These are phyloP conservation scores for Hypomontagnella submonticulosa DNA, from an alignment of 495 filamentous ascomycete genomes.

Conservation along the genomic window DNA sequence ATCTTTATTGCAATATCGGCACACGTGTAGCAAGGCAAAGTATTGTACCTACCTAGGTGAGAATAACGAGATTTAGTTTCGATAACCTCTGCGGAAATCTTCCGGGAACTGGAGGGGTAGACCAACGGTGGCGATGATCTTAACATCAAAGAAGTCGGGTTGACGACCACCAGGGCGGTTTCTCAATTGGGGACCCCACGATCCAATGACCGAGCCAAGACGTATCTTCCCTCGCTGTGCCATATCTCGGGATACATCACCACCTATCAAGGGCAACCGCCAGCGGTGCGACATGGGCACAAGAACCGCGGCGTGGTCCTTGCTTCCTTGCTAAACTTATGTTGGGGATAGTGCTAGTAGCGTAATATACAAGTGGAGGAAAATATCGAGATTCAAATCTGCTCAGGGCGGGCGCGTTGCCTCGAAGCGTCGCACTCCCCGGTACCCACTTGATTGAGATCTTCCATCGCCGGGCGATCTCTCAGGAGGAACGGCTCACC, in stretches of 20 bases:
- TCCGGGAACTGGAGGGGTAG: conserved; percentile 40
- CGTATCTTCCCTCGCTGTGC: conserved; percentile 22
- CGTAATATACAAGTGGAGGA: conserved; percentile 30
- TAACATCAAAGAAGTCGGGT: conserved; percentile 35
- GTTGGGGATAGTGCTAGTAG: conserved; percentile 25
- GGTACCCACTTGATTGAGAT: conserved; percentile 45
- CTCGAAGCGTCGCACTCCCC: conserved; percentile 19
- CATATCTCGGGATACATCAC: conserved; percentile 28
- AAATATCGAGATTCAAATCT: conserved; percentile 40
- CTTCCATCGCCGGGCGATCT: conserved; percentile 42
- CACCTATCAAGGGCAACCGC: conserved; percentile 23
- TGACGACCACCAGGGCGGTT: conserved; percentile 11
- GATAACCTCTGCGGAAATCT: conserved; percentile 26
- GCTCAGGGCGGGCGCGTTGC: conserved; percentile 7
- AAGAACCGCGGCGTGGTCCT: conserved; percentile 25
- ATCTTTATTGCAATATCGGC: conserved; percentile 12
- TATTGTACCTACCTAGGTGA: too few species aligned
- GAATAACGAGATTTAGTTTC: conserved; percentile 7
- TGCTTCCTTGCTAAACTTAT: conserved; percentile 29
- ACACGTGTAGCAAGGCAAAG: conserved; percentile 32
- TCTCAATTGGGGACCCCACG: conserved; percentile 39
- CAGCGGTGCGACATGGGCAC: conserved; percentile 19
- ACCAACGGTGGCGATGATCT: conserved; percentile 27
- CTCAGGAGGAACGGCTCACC: conserved; percentile 32
- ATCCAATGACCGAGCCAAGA: conserved; percentile 41